Base-by-base conservation (phyloP, 345 rosid genomes). In the Clausena lansium region DNA sequence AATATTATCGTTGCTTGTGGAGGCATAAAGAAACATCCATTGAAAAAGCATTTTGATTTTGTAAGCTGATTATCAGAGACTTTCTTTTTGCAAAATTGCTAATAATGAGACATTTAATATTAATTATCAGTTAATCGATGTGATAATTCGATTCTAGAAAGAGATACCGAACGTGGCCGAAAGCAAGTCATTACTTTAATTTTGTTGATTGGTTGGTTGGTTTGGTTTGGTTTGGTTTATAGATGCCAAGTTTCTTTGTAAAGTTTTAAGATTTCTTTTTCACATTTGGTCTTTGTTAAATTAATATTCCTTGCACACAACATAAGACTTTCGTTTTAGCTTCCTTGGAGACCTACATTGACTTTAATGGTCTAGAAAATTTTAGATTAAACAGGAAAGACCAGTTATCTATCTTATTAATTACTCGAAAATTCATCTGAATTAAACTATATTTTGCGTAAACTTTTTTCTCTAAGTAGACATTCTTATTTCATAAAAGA, bases 221-320 rank as follows among this genome's bases (percentile, higher is more conserved):
- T 5, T 13, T 45, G 45, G 45, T 9, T 9, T 39, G 50, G 17
- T 3, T 45, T 13, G 50, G 15, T 3, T 7, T 4, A 1, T 25
- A 27, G 64, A 60, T 60, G 25, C 64, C 32, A 25, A 4, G 64
- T 13, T 60, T 60, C 68, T 15, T 32, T 64, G 41, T 32, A 30
- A 64, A 64, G 38, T 14, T 41, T 41, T 0, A n/a, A 45, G 50
- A 45, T 50, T 50, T 15, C 25, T 9, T 4, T 14, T 69, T 30
- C 3, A 41, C 22, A 52, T 62, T 60, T 58, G 45, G 17, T 19
- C 32, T 17, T 7, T 17, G 3, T 14, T n/a, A 15, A 70, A 62
- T 32, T 41, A 76, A 77, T 67, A 76, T 81, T 78, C 82, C 55
- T 76, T 79, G 22, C 75, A 70, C 72, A 63, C 64, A 13, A 72